Percentiles rank a stretch among this genome's conserved stretches.
Conservation (phyloP, 139 green algal species). For the Coelastrella sp. region DNA sequence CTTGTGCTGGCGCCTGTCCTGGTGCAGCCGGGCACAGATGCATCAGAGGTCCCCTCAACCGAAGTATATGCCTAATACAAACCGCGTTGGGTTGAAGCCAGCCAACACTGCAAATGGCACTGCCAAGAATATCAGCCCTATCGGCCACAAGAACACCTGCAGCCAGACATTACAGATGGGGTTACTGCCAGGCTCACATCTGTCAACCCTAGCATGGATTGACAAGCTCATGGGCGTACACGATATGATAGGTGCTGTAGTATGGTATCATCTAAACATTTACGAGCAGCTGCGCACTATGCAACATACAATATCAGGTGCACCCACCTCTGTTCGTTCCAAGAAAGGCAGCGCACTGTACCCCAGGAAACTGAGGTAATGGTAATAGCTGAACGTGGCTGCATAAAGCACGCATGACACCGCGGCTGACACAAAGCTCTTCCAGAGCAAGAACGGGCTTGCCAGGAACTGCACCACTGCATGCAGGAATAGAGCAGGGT, state of each 20-base stretch:
- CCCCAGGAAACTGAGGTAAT: constrained; percentile 97
- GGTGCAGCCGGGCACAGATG: neutral
- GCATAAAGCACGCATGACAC: constrained; percentile 85
- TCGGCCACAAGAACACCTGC: constrained; percentile 92
- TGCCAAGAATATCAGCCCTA: constrained; percentile 77
- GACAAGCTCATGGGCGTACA: too few relatives aligned
- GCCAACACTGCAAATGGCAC: constrained; percentile 79
- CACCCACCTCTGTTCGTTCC: constrained; percentile 84
- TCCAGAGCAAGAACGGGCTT: constrained; percentile 80
- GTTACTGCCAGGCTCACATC: too few relatives aligned
- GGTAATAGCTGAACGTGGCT: constrained; percentile 84
- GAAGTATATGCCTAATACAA: constrained; percentile 84
- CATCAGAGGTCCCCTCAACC: constrained; percentile 14
- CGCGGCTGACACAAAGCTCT: constrained; percentile 68
- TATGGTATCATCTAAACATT: too few relatives aligned
- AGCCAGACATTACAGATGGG: neutral
- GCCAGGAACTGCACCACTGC: constrained; percentile 89
- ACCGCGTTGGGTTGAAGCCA: constrained; percentile 85
- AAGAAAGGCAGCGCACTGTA: constrained; percentile 94
- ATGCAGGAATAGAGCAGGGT: neutral
- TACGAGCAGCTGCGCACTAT: too few relatives aligned
- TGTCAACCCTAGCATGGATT: too few relatives aligned
- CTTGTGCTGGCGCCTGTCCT: too few relatives aligned
- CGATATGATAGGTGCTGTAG: too few relatives aligned
- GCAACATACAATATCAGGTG: neutral